phyloP scores from a whole-genome alignment of 768 basidiomycete genomes.

The Suillus americanus region DNA sequence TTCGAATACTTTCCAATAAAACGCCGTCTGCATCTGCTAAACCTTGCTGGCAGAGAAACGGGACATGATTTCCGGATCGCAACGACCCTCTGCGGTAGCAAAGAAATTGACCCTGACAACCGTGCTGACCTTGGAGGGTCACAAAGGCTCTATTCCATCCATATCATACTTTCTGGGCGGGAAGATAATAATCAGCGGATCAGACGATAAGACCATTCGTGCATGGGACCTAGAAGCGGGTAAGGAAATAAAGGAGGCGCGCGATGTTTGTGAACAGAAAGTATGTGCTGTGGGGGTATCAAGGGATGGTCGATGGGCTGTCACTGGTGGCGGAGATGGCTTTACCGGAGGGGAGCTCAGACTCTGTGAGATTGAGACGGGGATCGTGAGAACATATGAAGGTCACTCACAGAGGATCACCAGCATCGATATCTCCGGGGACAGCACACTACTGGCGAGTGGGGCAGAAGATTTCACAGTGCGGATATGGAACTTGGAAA shows the following conservation, averaged over 20 bases:
- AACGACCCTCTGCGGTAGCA: not conserved
- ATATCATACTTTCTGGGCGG: not conserved
- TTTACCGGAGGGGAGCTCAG: not conserved
- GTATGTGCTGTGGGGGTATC: not conserved
- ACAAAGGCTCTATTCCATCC: not conserved
- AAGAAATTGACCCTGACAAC: not conserved
- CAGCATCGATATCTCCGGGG: not conserved
- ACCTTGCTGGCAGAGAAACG: not conserved
- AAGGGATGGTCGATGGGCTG: not conserved
- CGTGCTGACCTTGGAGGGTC: not conserved
- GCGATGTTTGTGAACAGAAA: not conserved
- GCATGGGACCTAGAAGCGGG: not conserved
- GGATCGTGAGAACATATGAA: not conserved
- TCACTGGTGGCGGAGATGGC: not conserved
- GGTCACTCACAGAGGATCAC: not conserved
- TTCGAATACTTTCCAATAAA: not conserved
- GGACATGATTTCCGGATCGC: not conserved
- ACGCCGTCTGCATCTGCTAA: no score
- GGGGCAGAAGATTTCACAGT: not conserved
- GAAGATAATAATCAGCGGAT: not conserved
- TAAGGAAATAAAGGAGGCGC: not conserved
- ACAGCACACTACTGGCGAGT: not conserved
- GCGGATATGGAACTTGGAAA: not conserved
- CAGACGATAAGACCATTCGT: not conserved
- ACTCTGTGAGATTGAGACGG: not conserved